Evolutionary conservation across 148 eudicot species (phyloP), one percentile per base, ranked within the genome.

Genomic region (Rhododendron vialii): DNA sequence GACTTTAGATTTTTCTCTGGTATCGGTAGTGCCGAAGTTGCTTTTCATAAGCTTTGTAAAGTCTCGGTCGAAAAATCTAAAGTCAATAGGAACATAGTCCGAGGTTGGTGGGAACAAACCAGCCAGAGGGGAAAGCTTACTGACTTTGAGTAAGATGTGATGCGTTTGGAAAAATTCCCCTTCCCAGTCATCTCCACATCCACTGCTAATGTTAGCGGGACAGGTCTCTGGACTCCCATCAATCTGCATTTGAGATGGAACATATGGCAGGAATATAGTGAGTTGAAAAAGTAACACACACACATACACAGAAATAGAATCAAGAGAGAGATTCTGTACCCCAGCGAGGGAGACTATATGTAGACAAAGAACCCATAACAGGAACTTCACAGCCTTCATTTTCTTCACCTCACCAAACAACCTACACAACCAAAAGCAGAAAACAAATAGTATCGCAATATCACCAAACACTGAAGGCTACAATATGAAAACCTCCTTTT

Each of bases 181-280:
- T 88, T 93, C 83, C 95, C 98, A 98, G 17, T 69, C 75, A 65
- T 93, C 98, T 90, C 88, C 95, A 82, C 96, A 95, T 82, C 90
- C 91, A 83, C 55, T 85, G 59, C 82, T 86, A 87, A 79, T 81
- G 88, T 95, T 86, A 30, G 95, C 99, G 9, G 98, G 98, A 82
- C 98, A 95, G 11, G 98, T 98, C 80, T 91, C 95, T 30, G 96
- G 96, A 83, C 84, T 92, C 38, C 83, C 92, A 75, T 95, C 94
- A 87, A 89, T 84, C 99, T 35, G 90, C 55, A 80, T 74, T 51
- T 69, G 82, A 78, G 41, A 86, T 82, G 24, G 84, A 47, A 63
- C 12, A 24, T 41, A 26, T 50, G 20, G 28, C 69, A 33, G 7
- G 47, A 2, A 35, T 35, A 71, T 15, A 48, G 61, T 47, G 47